These are phyloP conservation scores for Plasmodium gonderi DNA, from an alignment of 169 alveolate species.

Conservation along the genomic window DNA sequence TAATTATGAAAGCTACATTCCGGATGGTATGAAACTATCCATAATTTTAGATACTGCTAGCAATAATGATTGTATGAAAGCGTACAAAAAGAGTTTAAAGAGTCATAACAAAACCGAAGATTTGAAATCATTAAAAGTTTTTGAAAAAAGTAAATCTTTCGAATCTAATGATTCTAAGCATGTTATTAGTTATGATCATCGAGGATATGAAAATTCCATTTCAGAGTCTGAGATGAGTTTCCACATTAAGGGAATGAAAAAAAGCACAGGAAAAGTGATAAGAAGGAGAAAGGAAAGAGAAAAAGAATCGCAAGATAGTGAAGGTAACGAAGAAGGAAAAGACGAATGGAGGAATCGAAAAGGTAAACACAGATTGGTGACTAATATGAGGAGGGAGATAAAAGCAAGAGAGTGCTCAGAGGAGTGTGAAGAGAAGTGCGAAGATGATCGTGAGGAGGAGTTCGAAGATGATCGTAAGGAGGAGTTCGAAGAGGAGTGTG, in stretches of 20 bases:
- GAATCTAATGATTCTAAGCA: neutral
- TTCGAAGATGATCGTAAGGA: neutral
- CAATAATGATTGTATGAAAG: conserved; percentile 15
- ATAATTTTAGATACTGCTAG: conserved; percentile 52
- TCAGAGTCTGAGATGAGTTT: neutral
- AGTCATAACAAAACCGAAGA: conserved; percentile 56
- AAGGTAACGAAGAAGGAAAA: neutral
- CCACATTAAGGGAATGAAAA: neutral
- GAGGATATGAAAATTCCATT: neutral
- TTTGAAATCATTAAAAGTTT: conserved; percentile 28
- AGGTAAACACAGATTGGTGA: neutral
- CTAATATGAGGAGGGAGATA: neutral
- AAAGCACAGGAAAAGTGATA: neutral
- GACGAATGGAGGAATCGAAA: neutral
- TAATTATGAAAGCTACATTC: conserved; percentile 65
- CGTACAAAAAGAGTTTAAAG: conserved; percentile 45
- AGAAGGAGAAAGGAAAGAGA: neutral
- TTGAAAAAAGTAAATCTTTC: conserved; percentile 35
- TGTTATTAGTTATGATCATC: neutral
- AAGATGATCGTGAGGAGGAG: neutral
- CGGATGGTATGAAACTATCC: conserved; percentile 58
- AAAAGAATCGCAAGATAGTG: neutral
- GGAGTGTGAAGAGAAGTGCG: neutral
- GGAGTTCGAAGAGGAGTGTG: neutral
- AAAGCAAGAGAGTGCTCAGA: neutral